These are phyloP conservation scores for Xanthoconium purpureum DNA, from an alignment of 768 basidiomycete genomes.

Conservation along the genomic window DNA sequence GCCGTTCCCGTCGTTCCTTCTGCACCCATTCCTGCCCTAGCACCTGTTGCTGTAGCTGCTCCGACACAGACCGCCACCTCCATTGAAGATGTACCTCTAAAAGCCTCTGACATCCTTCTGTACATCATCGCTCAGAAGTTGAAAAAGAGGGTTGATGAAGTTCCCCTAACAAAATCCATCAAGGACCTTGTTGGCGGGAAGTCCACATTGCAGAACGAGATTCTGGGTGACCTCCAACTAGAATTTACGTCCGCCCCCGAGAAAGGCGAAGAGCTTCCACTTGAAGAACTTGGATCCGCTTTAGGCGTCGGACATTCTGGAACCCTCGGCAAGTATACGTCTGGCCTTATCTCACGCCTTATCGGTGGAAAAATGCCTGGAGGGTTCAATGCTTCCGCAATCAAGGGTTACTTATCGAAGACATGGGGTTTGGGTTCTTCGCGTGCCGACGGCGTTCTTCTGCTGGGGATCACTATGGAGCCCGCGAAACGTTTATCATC, in stretches of 20 bases:
- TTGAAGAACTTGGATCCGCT: conserved; percentile 92
- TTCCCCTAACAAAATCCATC: conserved; percentile 90
- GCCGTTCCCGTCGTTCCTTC: conserved; percentile 39
- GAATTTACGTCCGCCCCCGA: conserved; percentile 95
- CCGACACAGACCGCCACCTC: conserved; percentile 63
- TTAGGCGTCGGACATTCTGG: conserved; percentile 79
- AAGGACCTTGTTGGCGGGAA: conserved; percentile 99
- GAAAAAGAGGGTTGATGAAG: conserved; percentile 90
- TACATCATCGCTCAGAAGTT: conserved; percentile 95
- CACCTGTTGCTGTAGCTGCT: conserved; percentile 43
- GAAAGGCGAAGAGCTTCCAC: conserved; percentile 95
- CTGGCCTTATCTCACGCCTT: conserved; percentile 84
- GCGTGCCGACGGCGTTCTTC: conserved; percentile 85
- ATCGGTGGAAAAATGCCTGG: conserved; percentile 98
- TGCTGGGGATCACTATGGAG: conserved; percentile 89
- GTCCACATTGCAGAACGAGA: conserved; percentile 98
- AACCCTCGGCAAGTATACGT: conserved; percentile 90
- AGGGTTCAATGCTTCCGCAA: conserved; percentile 92
- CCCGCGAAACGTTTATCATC: conserved; percentile 90
- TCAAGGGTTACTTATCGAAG: conserved; percentile 87
- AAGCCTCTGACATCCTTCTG: conserved; percentile 83
- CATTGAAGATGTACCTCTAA: conserved; percentile 89
- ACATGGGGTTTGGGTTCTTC: conserved; percentile 92
- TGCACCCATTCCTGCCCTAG: conserved; percentile 39
- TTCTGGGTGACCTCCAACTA: conserved; percentile 92